Conservation (phyloP, 2,329 filamentous ascomycete genomes). For the Neonectria sp. region DNA sequence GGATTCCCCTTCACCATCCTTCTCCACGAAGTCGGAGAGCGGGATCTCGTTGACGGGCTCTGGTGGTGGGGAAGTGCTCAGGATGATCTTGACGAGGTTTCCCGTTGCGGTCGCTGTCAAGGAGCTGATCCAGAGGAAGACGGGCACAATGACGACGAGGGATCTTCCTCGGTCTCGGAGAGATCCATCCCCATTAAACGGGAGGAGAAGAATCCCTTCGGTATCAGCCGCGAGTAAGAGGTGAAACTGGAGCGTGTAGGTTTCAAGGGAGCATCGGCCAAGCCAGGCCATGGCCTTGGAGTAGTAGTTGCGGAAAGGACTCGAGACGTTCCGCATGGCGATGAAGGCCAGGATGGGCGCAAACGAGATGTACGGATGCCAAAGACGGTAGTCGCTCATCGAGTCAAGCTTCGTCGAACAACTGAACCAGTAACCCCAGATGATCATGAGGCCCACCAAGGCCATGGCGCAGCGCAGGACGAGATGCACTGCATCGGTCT, state of each 20-base stretch:
- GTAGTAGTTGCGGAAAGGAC: conserved; percentile 37
- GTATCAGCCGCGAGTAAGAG: conserved; percentile 73
- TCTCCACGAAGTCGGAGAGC: conserved; percentile 1
- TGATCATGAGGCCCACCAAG: conserved; percentile 50
- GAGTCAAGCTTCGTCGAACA: conserved; percentile 11
- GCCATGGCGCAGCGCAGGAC: conserved; percentile 46
- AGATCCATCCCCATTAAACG: conserved; percentile 40
- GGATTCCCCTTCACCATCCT: neutral
- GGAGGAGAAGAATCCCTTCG: conserved; percentile 57
- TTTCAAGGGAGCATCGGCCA: conserved; percentile 70
- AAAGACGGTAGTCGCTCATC: conserved; percentile 58
- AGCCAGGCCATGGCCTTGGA: conserved; percentile 65
- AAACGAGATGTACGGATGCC: conserved; percentile 68
- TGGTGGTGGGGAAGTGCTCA: neutral
- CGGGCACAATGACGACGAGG: conserved; percentile 44
- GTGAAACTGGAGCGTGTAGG: conserved; percentile 73
- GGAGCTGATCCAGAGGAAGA: conserved; percentile 48
- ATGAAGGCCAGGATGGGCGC: conserved; percentile 69
- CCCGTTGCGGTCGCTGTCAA: neutral
- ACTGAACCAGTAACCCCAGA: conserved; percentile 3
- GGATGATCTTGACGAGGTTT: conserved; percentile 7
- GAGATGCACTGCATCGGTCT: conserved; percentile 39
- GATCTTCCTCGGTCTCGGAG: conserved; percentile 44
- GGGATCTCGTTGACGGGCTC: neutral
- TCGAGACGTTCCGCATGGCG: conserved; percentile 64